phyloP scores from a whole-genome alignment of 179 eudicot genomes.

The Patellifolia procumbens region DNA sequence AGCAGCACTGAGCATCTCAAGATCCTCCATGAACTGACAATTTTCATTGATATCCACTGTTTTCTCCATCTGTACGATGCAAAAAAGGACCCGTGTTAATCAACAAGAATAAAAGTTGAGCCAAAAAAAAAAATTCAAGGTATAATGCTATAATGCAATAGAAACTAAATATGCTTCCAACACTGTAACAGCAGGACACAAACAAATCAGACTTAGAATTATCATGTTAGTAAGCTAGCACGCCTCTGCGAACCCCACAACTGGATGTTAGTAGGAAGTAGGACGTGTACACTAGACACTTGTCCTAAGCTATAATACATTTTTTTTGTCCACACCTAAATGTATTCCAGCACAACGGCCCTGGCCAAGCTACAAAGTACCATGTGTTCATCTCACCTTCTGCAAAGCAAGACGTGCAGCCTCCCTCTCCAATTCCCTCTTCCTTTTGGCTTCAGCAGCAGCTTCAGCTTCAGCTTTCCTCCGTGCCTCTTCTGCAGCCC shows the following conservation, averaged over 20 bases:
- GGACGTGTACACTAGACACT: not conserved
- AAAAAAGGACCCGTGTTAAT: not conserved
- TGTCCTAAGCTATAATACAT: too few species aligned
- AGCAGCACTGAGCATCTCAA: constrained; percentile 68
- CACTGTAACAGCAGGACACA: too few species aligned
- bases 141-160: not conserved
- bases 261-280: not conserved
- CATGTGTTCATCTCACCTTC: constrained; percentile 49
- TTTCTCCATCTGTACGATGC: constrained; percentile 72
- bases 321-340: not conserved
- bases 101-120: not conserved
- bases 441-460: constrained; percentile 78
- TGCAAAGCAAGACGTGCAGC: constrained; percentile 87
- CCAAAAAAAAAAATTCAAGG: not conserved
- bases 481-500: constrained; percentile 90
- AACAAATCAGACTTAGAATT: not conserved
- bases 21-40: constrained; percentile 75
- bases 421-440: constrained; percentile 88
- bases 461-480: constrained; percentile 78
- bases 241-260: not conserved
- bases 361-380: not conserved
- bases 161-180: not conserved
- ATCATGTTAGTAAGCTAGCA: not conserved
- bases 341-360: not conserved
- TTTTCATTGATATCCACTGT: constrained; percentile 86